Base-by-base conservation (phyloP, 2,329 filamentous ascomycete species). In the Trichophaea hybrida region DNA sequence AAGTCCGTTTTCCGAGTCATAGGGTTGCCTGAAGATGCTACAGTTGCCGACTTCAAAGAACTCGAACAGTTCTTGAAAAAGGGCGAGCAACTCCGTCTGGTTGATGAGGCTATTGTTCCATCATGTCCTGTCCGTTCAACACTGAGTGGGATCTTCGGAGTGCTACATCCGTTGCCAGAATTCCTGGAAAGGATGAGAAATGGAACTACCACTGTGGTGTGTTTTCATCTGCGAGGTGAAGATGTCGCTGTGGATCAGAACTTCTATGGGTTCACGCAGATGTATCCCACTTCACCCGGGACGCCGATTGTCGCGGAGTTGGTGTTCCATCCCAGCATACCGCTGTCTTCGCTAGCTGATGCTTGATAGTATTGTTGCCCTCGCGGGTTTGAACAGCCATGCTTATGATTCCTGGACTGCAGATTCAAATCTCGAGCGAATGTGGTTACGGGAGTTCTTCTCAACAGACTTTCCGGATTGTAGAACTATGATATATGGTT, bases 401-500 rank as follows among this genome's bases (percentile, higher is more conserved):
- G 65, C 70, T 5, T 72, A 70, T 52, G 69, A 69, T 17, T 71
- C 68, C 4, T 72, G 69, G 69, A 62, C 63, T 46, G 68, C 66
- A 1, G 67, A 62, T 50, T 63, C 65, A 6, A 64, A 63, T 24
- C 59, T 63, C 10, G 53, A 61, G 33, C 61, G 65, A 1, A 71
- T 71, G 67, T 71, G 68, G 69, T 64, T 71, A 0, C 64, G 68
- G 1, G 64, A 71, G 51, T 71, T 71, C 51, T 59, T 71, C 12
- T 60, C 55, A 1, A 67, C 69, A 57, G 68, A 70, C 60, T 46
- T 70, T 12, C 68, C 66, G 5, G 40, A 60, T 15, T 70, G 67
- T 38, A 65, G 70, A 8, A 68, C 68, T 0, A 70, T 71, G 66
- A 71, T 68, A 34, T 72, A 72, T 55, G 70, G 71, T 2, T 72